A percentile compares a stretch with the other conserved stretches of the same genome.
These are phyloP conservation scores for Russula virescens DNA, from an alignment of 768 basidiomycete species.

Conservation along the genomic window DNA sequence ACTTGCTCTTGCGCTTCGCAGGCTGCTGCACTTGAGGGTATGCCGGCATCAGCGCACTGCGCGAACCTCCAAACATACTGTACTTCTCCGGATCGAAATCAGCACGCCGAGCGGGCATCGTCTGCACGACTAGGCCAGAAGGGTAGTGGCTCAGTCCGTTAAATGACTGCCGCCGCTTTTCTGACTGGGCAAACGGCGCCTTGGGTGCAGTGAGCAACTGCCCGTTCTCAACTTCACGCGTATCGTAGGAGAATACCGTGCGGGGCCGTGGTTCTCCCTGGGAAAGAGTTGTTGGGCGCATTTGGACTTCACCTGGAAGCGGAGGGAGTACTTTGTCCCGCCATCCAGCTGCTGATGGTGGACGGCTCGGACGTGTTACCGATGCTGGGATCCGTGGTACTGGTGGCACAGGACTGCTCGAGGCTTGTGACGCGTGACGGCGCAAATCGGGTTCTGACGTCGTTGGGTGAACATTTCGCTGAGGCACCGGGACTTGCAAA, in stretches of 20 bases:
- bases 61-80: slow-evolving; percentile 69
- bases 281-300: slow-evolving; percentile 28
- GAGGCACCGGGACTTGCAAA: not conserved
- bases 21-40: slow-evolving; percentile 19
- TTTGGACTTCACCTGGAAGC: slow-evolving; percentile 46
- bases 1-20: slow-evolving; percentile 66
- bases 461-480: slow-evolving; percentile 41
- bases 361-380: not conserved
- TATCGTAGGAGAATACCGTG: slow-evolving; percentile 59
- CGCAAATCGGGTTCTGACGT: slow-evolving; percentile 62
- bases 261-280: slow-evolving; percentile 49
- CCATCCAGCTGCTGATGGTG: slow-evolving; percentile 29
- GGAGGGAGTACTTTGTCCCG: slow-evolving; percentile 78
- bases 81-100: slow-evolving; percentile 37
- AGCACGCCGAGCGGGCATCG: slow-evolving; percentile 33
- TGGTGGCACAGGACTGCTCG: slow-evolving; percentile 24
- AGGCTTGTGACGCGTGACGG: slow-evolving; percentile 32
- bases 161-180: slow-evolving; percentile 70
- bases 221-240: slow-evolving; percentile 43
- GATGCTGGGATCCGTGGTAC: slow-evolving; percentile 23
- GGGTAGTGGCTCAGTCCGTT: slow-evolving; percentile 52
- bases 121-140: slow-evolving; percentile 48
- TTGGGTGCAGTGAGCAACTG: slow-evolving; percentile 55
- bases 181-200: slow-evolving; percentile 53
- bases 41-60: slow-evolving; percentile 44